Percentiles rank a stretch among this genome's conserved stretches.
phyloP scores from a whole-genome alignment of 2,329 filamentous ascomycete species.

The Trichoderma arundinaceum region DNA sequence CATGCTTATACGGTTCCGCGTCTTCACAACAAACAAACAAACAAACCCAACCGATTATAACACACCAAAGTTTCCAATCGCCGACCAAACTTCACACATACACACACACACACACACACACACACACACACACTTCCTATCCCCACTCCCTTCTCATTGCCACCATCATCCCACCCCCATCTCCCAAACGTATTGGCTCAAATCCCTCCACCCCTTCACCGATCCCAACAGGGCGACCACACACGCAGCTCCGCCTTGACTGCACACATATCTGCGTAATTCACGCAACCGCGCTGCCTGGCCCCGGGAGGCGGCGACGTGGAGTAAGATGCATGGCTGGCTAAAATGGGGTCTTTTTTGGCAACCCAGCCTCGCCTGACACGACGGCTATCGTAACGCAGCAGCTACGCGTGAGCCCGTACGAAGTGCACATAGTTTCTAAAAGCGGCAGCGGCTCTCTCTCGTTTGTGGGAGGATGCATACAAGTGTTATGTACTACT shows the following conservation, averaged over 20 bases:
- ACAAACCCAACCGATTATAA: not conserved
- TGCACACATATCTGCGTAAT: not conserved
- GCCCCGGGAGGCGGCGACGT: not conserved
- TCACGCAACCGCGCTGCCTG: slow-evolving; percentile 6
- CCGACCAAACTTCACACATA: not conserved
- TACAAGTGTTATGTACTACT: not conserved
- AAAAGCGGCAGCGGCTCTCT: not conserved
- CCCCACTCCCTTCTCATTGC: not conserved
- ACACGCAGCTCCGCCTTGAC: not conserved
- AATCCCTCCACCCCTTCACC: slow-evolving; percentile 1
- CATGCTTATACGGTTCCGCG: not conserved
- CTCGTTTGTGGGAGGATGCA: not conserved
- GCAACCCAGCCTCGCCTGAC: not conserved
- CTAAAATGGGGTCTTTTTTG: not conserved
- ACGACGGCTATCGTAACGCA: not conserved
- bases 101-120: not conserved
- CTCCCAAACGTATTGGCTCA: not conserved
- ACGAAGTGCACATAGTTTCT: not conserved
- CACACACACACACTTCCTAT: not conserved
- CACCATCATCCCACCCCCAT: slow-evolving; percentile 14
- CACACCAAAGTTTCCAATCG: not conserved
- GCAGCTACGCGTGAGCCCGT: not conserved
- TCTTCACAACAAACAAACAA: slow-evolving; percentile 11
- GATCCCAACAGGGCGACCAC: slow-evolving; percentile 2
- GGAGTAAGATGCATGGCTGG: slow-evolving; percentile 27